phyloP scores from a whole-genome alignment of 2,329 filamentous ascomycete species.

The Fusarium sp. region DNA sequence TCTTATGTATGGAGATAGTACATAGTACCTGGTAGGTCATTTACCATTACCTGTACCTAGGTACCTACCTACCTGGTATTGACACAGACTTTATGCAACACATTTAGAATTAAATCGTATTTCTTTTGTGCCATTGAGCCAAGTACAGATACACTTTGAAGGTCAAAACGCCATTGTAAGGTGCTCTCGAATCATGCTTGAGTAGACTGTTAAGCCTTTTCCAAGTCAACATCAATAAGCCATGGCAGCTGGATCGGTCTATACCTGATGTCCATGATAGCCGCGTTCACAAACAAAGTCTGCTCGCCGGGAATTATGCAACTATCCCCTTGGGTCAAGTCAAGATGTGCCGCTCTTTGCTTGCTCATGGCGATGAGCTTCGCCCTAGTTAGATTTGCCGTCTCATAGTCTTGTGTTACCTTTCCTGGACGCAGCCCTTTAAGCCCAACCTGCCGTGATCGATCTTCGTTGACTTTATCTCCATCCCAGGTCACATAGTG shows the following conservation, averaged over 20 bases:
- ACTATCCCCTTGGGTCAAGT: slow-evolving; percentile 50
- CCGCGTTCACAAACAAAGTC: slow-evolving; percentile 70
- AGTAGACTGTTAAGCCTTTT: no score
- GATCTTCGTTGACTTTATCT: slow-evolving; percentile 55
- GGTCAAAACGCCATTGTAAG: no score
- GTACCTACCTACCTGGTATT: no score
- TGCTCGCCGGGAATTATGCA: slow-evolving; percentile 54
- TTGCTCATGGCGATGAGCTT: slow-evolving; percentile 39
- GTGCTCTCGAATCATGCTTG: no score
- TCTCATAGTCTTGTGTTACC: slow-evolving; percentile 31
- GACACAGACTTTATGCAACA: neutral
- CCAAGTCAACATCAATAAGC: slow-evolving; percentile 63
- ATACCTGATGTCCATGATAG: slow-evolving; percentile 60
- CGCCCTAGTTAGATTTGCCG: slow-evolving; percentile 17
- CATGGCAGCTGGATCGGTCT: slow-evolving; percentile 61
- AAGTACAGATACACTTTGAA: neutral
- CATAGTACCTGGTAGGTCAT: no score
- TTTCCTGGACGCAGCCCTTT: slow-evolving; percentile 39
- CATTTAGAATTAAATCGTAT: no score
- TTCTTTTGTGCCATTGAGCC: neutral
- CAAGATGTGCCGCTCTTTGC: slow-evolving; percentile 51
- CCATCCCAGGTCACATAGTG: slow-evolving; percentile 63
- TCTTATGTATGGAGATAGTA: no score
- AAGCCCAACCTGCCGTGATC: slow-evolving; percentile 53
- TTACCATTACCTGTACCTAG: no score